Evolutionary conservation across 2,329 filamentous ascomycete species (phyloP), one percentile per base, ranked within the genome.

Genomic region (Diaporthe helianthi): DNA sequence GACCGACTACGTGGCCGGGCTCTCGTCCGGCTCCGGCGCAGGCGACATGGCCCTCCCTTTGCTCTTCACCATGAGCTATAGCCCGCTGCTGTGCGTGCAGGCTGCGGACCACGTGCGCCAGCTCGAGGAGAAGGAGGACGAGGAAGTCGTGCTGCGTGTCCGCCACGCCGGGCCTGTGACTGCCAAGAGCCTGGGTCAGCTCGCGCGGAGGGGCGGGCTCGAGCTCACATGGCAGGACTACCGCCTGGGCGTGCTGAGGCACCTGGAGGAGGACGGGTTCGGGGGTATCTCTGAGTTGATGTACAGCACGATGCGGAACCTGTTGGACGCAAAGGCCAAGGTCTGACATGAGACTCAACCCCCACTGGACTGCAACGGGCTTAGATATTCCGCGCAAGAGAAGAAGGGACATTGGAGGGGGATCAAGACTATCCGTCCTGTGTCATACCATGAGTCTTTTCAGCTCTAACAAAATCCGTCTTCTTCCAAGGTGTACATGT

Each of bases 301-400:
- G 85, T 92, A 92, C 78, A 93, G 89, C 74, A 94, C 92, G 1
- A 93, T 96, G 87, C 93, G 91, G 77, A 88, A 90, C 63, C 79
- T 95, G 73, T 89, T 89, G 79, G 86, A 82, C 70, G 79, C 80
- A 41, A 80, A 79, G 74, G 77, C 80, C 38, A 72, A 66, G 54
- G 53, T 47, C 12, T 68, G 49, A 65, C 52, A 12, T 38, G 38
- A 1, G 8, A 19, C 9, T 33, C 55, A 10, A 17, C 31, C 5
- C 31, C 5, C 7, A 31, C 29, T 13, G 19, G 41, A 17, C 24
- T 46, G 15, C 7, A n/a, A 8, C 0, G 24, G 1, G 44, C 61
- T 46, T 6, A 29, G 19, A 26, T 7, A 17, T 33, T 33, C 17
- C 2, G n/a, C 15, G 3, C 10, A 36, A 12, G 17, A 4, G 2